Conservation (phyloP, 345 rosid genomes). For the Draba incana region DNA sequence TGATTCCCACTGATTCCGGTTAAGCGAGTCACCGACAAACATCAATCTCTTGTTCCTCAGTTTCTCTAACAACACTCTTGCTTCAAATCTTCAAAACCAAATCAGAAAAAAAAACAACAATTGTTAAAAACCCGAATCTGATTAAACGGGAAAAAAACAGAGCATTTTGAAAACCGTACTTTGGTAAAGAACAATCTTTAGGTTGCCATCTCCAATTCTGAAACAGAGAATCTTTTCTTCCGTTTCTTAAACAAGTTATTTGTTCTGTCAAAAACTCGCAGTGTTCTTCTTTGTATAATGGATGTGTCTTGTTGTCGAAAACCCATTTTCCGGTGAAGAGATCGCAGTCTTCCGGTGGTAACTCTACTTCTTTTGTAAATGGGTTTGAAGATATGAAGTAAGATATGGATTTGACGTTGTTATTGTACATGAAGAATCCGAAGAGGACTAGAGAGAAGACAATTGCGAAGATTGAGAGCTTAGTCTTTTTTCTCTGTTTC, state of each 20-base stretch:
- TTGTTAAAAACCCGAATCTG: neutral
- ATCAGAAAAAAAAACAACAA: neutral
- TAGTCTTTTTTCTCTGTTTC: conserved; percentile 69
- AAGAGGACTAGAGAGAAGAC: conserved; percentile 62
- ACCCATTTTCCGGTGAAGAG: conserved; percentile 89
- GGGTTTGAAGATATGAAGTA: conserved; percentile 67
- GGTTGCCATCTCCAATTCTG: conserved; percentile 99
- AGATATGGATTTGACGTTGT: conserved; percentile 67
- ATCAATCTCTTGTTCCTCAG: conserved; percentile 92
- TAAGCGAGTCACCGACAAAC: conserved; percentile 97
- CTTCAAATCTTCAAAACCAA: conserved; percentile 57
- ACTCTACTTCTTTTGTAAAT: conserved; percentile 54
- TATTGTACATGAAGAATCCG: conserved; percentile 68
- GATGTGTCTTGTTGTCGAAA: conserved; percentile 61
- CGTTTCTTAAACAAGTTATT: conserved; percentile 90
- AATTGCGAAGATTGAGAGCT: conserved; percentile 67
- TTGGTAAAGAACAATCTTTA: conserved; percentile 80
- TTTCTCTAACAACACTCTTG: conserved; percentile 70
- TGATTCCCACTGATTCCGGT: conserved; percentile 99
- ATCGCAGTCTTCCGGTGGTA: conserved; percentile 84
- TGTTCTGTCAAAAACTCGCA: conserved; percentile 85
- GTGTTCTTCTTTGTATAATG: conserved; percentile 78
- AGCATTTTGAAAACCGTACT: conserved; percentile 36
- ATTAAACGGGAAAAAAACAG: neutral
- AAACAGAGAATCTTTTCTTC: conserved; percentile 76